Base-by-base conservation (phyloP, 176 grass and related monocot species). In the Triticum turgidum region DNA sequence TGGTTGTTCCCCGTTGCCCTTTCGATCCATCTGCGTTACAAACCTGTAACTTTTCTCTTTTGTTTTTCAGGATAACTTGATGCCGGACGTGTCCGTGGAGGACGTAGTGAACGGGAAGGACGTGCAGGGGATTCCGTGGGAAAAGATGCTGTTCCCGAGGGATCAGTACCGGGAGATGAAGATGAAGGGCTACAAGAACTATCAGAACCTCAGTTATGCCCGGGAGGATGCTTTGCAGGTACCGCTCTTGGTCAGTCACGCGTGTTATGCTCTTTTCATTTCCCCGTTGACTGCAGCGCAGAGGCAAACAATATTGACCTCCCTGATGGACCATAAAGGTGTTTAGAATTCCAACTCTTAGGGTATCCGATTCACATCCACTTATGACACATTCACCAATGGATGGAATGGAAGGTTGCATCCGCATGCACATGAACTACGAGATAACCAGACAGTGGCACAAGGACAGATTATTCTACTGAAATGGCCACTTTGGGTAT, bases 121-220 rank as follows among this genome's bases (percentile, higher is more conserved):
- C 82, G 71, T 95, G 64, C 93, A 95, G 65, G 93, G 93, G 61
- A 92, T 95, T 34, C 86, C 88, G 4, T 95, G 93, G 93, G 88
- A 95, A 2, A 89, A 88, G 65, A 91, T 95, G 81, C 27, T 85
- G 5, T 86, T 89, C 76, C 37, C 77, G 11, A 91, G 91, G 67
- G 86, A 89, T 35, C 69, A 91, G 65, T 95, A 92, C 84, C 84
- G 93, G 56, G 83, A 91, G 44, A 89, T 89, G 49, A 95, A 92
- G 81, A 52, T 92, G 65, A 92, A 85, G 81, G 86, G 82, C 49
- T 94, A 94, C 75, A 88, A 81, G 42, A 94, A 94, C 62, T 94
- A 92, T 80, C 89, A 91, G 61, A 94, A 94, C 79, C 47, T 90
- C 14, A 86, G 66, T 42, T 87, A 85, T 12, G 70, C 61, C n/a